Conservation (phyloP, 129 eudicot species). For the Mikania micrantha region DNA sequence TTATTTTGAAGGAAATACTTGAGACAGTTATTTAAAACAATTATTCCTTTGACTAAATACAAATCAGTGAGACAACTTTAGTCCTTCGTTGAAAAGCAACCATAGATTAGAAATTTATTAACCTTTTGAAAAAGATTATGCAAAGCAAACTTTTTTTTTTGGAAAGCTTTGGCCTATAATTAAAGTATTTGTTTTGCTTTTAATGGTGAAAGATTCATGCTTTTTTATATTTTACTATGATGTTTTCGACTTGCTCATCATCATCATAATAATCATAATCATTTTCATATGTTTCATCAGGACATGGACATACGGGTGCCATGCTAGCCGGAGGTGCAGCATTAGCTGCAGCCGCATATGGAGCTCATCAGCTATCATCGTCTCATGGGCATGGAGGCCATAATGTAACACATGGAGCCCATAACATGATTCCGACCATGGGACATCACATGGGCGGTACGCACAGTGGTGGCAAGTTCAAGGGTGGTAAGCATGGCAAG, state of each 20-base stretch:
- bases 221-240: not conserved
- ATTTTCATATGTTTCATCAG: slow-evolving; percentile 22
- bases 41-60: not conserved
- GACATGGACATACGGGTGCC: slow-evolving; percentile 39
- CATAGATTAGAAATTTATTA: not conserved
- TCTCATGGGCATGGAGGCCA: slow-evolving; percentile 34
- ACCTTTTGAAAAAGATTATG: not conserved
- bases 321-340: slow-evolving; percentile 72
- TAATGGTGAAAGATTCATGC: slow-evolving; percentile 1
- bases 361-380: slow-evolving; percentile 41
- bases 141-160: not conserved
- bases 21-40: not conserved
- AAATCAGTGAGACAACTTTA: not conserved
- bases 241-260: not conserved
- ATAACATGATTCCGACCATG: slow-evolving; percentile 27
- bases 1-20: not conserved
- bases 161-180: slow-evolving; percentile 16
- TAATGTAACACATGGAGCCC: slow-evolving; percentile 14
- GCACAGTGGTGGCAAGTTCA: slow-evolving; percentile 52
- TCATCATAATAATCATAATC: not conserved
- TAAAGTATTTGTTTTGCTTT: slow-evolving; percentile 5
- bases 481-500: slow-evolving; percentile 59
- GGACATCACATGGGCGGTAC: slow-evolving; percentile 40
- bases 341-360: slow-evolving; percentile 61
- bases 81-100: not conserved